phyloP scores from a whole-genome alignment of 192 early-diverging fungal genomes.

The Rhizophagus clarus region DNA sequence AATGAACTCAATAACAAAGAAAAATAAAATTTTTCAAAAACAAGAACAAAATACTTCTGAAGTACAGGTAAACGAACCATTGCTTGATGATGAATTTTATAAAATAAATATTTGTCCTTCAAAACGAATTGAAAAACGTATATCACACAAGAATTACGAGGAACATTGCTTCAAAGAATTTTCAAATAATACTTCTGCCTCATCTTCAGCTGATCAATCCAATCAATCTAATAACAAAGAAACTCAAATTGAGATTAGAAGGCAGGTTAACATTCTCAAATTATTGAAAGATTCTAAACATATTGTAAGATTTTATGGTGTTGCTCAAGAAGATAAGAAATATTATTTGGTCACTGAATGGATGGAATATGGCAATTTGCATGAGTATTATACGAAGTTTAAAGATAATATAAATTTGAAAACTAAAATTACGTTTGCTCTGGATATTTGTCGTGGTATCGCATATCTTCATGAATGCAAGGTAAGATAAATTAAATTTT shows the following conservation, averaged over 20 bases:
- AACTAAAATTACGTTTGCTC: too few relatives aligned
- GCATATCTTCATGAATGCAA: constrained; percentile 35
- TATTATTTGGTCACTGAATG: too few relatives aligned
- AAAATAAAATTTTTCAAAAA: too few relatives aligned
- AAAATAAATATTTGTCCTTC: background rate
- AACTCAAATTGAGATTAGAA: background rate
- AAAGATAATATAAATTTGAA: too few relatives aligned
- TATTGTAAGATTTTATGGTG: too few relatives aligned
- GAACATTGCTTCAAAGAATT: background rate
- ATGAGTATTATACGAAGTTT: constrained; percentile 10
- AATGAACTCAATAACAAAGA: too few relatives aligned
- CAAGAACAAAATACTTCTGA: background rate
- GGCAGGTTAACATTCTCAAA: constrained; percentile 3
- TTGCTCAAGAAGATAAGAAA: too few relatives aligned
- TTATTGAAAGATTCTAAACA: constrained; percentile 4
- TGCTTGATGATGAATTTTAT: background rate
- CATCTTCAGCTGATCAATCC: too few relatives aligned
- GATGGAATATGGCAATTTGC: too few relatives aligned
- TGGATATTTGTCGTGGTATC: constrained; percentile 8
- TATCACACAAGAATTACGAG: background rate
- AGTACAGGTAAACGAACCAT: background rate
- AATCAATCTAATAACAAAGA: background rate
- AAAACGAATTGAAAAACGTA: background rate
- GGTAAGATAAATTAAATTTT: background rate
- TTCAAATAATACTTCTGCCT: background rate